Evolutionary conservation across 129 eudicot genomes (phyloP), one percentile per base, ranked within the genome.

Genomic region (Flaveria ramosissima): DNA sequence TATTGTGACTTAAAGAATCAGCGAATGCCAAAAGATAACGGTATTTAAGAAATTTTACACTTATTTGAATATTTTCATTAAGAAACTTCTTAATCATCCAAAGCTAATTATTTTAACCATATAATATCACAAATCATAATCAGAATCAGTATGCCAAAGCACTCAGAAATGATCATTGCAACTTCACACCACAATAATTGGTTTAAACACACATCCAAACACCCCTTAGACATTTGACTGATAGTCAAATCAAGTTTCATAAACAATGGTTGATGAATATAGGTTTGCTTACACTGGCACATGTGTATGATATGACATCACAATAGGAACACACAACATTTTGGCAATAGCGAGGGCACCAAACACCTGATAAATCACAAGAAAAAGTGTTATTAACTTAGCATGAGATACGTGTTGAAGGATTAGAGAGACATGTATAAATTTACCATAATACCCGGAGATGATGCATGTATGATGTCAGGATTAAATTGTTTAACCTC

Each of bases 271-370:
- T 69, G 50, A 43, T 24, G 10, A 17, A 57, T 53, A 71, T 39
- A 72, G 30, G 45, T 72, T 66, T 66, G 87, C 99, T 83, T 92
- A 95, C 99, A 95, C 99, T 23, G 99, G 99, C n/a, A 95, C 97
- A 52, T 95, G 99, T 16, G 99, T 95, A 76, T 95, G 99, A 79
- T 95, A 95, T 2, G 99, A 95, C 99, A 95, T 89, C 66, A 95
- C 99, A 12, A 95, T 81, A 26, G 99, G 99, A 50, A 95, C 99
- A 76, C 84, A 81, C 79, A 95, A 73, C 68, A 95, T 81, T 85
- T 95, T 95, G 73, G 99, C 99, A 75, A 95, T 95, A 73, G 80
- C 68, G 14, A 95, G 96, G 64, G 99, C 99, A 20, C 99, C 99
- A 3, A 95, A 95, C 21, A 95, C 99, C 99, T 95, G 51, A 68